Evolutionary conservation across 768 basidiomycete genomes (phyloP), one percentile per base, ranked within the genome.

Genomic region (Obba rivulosa): DNA sequence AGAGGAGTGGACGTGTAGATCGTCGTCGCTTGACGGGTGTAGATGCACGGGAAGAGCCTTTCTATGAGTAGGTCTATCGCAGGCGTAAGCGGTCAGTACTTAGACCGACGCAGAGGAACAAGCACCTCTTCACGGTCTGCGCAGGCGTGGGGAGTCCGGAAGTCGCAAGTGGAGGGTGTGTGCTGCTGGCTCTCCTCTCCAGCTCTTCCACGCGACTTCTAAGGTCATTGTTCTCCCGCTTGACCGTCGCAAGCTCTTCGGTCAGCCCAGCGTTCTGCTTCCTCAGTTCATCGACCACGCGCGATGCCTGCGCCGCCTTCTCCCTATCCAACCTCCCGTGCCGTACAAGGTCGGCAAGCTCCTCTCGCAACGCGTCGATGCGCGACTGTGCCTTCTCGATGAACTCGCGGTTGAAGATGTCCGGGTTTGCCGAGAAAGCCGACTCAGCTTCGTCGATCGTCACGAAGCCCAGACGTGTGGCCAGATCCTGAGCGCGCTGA

Each of bases 371-470:
- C 2, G 28, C 41, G 18, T 58, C 47, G 3, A 58, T 43, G 13
- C 46, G 47, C 2, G 44, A 21, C 3, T 51, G 49, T n/a, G 52
- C 51, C 39, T 49, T 41, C 4, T 55, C 50, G 2, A 50, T 39
- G 51, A 17, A 40, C 41, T 8, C 20, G 45, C n/a, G 49, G 24
- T 43, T 43, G 20, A 54, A 51, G 31, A 50, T 41, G 23, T 53
- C 48, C 4, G 34, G 21, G 23, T 52, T 44, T 11, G 51, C 52
- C n/a, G 51, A 62, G 4, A 58, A 37, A 9, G 49, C 50, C n/a
- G 16, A 59, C 46, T 76, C 70, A 0, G 75, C 73, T 24, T 77
- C 75, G 9, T 61, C 63, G 2, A 76, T 55, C 41, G 71, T 65
- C 2, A 59, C 52, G 51, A 75, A 79, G 0, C 77, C 79, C 38